Evolutionary conservation across 257 asterid species (phyloP), one percentile per base, ranked within the genome.

Genomic region (Ligustrum vulgare): DNA sequence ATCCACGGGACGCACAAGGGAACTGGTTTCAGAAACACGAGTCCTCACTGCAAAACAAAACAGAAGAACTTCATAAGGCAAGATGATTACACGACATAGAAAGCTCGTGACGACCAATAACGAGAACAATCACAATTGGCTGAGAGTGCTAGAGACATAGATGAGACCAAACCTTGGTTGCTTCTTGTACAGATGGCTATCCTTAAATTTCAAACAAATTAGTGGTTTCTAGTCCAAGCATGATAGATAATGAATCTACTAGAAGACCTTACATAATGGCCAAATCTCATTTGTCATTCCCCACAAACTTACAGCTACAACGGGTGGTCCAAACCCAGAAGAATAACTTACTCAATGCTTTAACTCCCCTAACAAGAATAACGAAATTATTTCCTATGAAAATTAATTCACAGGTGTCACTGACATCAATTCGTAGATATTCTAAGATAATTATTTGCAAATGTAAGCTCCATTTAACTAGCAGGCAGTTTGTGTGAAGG

Each of bases 1-100:
- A 69, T 84, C 89, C 73, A 73, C 81, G 49, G 89, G 87, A 81
- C 84, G 85, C 70, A 70, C 74, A 75, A 84, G 60, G 78, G 80
- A 78, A 72, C 81, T 70, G 77, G 79, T 75, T 78, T 86, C 97
- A 78, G 94, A 67, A 77, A 81, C 82, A 73, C 78, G 56, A 4
- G 39, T 79, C 83, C 84, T 81, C 37, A 71, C 87, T 86, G 76
- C 68, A 70, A 45, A 56, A 78, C 15, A 36, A 71, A 76, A 66
- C 34, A 80, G 74, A 49, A 77, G 58, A 4, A 66, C 65, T 25
- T 49, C 47, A 62, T 63, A 37, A 31, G 63, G 63, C 3, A 8
- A 49, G 7, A 63, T 43, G 22, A 22, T 58, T 58, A 58, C 10
- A 33, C 23, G 16, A 58, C 16, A 51, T 11, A 22, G 33, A 23